phyloP scores from a whole-genome alignment of 2,329 filamentous ascomycete species.

The Alternaria solani region DNA sequence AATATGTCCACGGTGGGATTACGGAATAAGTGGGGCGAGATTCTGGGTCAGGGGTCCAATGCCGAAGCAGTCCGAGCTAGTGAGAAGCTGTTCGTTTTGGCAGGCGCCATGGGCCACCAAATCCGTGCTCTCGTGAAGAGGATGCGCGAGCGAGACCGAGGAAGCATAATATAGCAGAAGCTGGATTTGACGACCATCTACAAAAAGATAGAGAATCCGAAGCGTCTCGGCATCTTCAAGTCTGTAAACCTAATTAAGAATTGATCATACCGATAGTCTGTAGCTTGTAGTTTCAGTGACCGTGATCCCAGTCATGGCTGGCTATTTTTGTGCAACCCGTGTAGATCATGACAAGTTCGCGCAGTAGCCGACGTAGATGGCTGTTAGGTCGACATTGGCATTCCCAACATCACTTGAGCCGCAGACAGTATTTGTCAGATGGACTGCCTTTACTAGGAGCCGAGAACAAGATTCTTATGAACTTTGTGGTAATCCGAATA shows the following conservation, averaged over 20 bases:
- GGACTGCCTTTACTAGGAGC: background rate
- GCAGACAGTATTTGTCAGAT: background rate
- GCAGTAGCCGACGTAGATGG: conserved; percentile 2
- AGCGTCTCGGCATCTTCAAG: background rate
- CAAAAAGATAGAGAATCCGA: background rate
- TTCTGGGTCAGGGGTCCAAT: conserved; percentile 6
- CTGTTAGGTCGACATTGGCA: background rate
- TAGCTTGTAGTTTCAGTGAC: background rate
- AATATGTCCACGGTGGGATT: conserved; percentile 4
- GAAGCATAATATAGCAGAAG: background rate
- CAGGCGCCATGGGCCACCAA: background rate
- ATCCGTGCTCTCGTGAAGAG: background rate
- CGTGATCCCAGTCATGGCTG: background rate
- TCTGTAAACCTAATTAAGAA: background rate
- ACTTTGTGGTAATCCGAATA: background rate
- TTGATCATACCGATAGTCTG: background rate
- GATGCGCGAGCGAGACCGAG: no score
- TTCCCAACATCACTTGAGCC: conserved; percentile 3
- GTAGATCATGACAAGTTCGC: conserved; percentile 4
- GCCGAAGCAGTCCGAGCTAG: conserved; percentile 2
- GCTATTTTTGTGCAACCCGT: background rate
- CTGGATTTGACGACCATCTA: background rate
- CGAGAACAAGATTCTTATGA: background rate
- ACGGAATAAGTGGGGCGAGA: conserved; percentile 14
- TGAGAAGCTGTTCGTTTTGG: background rate